Evolutionary conservation across 2,329 filamentous ascomycete species (phyloP).

Genomic region (Colletotrichum cordylinicola): DNA sequence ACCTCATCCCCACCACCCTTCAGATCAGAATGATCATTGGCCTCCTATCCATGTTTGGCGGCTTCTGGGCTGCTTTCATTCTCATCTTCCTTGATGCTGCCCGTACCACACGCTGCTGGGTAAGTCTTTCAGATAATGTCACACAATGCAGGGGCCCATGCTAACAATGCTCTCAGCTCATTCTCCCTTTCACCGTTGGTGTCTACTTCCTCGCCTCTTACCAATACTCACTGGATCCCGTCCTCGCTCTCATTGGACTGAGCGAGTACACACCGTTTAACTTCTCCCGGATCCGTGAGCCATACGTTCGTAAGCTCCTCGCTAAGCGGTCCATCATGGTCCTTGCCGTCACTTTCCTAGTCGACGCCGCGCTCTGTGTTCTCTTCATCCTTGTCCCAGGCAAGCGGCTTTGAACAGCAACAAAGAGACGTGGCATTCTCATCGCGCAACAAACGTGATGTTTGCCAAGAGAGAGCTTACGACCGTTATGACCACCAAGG

Average conservation of each 20-base stretch:
- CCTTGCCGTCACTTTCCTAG: constrained; percentile 73
- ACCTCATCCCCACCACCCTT: constrained; percentile 90
- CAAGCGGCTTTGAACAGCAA: constrained; percentile 68
- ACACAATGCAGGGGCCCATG: not conserved
- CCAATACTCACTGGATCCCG: constrained; percentile 93
- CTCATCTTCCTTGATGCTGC: constrained; percentile 88
- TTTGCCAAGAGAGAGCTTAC: constrained; percentile 1
- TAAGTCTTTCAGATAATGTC: constrained; percentile 50
- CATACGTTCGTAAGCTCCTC: constrained; percentile 87
- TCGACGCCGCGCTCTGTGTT: constrained; percentile 83
- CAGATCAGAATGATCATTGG: constrained; percentile 86
- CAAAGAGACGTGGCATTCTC: not conserved
- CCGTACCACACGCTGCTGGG: constrained; percentile 80
- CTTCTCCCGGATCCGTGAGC: constrained; percentile 87
- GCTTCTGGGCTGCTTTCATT: constrained; percentile 92
- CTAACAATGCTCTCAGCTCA: constrained; percentile 48
- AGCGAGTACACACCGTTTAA: constrained; percentile 98
- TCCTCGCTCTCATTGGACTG: constrained; percentile 85
- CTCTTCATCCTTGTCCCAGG: constrained; percentile 96
- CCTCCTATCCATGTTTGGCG: constrained; percentile 85
- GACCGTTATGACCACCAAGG: constrained; percentile 16
- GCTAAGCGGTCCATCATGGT: constrained; percentile 85
- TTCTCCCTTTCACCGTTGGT: constrained; percentile 90
- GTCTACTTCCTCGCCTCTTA: constrained; percentile 90
- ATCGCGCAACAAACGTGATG: not conserved